phyloP scores from a whole-genome alignment of 2,329 filamentous ascomycete species.

The Dactylonectria estremocensis region DNA sequence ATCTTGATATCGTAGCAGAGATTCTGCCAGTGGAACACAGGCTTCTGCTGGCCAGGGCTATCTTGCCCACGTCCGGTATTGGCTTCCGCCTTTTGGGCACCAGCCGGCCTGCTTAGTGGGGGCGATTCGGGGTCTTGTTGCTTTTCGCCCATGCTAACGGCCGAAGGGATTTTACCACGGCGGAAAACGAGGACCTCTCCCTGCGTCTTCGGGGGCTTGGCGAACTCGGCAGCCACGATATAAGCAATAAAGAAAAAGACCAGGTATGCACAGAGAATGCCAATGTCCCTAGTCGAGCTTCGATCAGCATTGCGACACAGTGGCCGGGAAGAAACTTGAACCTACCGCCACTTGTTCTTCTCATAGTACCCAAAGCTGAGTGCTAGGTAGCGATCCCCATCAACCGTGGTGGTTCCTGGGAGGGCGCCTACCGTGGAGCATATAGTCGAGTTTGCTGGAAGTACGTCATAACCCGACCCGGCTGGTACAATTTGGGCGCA shows the following conservation, averaged over 20 bases:
- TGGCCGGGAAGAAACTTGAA: not conserved
- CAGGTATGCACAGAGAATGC: conserved; percentile 67
- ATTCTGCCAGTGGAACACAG: conserved; percentile 77
- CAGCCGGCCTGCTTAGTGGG: not conserved
- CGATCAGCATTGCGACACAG: not conserved
- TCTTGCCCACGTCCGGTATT: not conserved
- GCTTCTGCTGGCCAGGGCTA: not conserved
- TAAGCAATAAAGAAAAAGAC: conserved; percentile 63
- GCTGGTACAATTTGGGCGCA: not conserved
- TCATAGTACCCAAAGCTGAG: conserved; percentile 62
- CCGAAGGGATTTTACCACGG: conserved; percentile 52
- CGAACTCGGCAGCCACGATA: conserved; percentile 63
- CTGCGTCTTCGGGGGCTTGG: conserved; percentile 65
- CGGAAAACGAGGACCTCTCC: conserved; percentile 72
- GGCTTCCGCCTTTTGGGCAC: not conserved
- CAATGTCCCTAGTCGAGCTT: conserved; percentile 59
- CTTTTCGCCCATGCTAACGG: not conserved
- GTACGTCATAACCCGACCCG: not conserved
- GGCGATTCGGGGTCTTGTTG: not conserved
- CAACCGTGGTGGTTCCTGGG: conserved; percentile 49
- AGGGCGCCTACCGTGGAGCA: conserved; percentile 10
- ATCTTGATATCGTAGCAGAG: conserved; percentile 82
- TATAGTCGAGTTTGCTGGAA: not conserved
- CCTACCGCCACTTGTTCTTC: conserved; percentile 61
- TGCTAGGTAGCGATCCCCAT: conserved; percentile 60